A percentile compares a stretch with the other conserved stretches of the same genome.
Conservation (phyloP, 345 rosid genomes). For the Eucalyptus virginea region DNA sequence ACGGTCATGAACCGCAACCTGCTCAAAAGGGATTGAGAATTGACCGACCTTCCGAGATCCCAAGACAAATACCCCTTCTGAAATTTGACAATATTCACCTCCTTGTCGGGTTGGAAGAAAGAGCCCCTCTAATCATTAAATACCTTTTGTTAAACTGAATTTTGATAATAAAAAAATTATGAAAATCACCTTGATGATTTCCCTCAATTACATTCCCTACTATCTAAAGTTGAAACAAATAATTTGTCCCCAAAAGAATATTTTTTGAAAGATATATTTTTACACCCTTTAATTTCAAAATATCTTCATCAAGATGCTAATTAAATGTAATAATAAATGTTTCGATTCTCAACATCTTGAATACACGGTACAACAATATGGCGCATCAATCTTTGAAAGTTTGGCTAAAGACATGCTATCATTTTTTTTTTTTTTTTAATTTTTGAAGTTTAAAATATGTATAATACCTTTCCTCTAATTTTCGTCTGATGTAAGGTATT, state of each 20-base stretch:
- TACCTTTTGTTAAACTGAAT: not conserved
- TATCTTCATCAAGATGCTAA: not conserved
- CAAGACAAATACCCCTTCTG: not conserved
- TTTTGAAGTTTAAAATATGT: not conserved
- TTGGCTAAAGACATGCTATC: not conserved
- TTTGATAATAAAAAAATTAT: not conserved
- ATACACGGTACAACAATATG: rapidly evolving
- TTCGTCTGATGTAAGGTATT: not conserved
- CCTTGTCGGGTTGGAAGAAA: not conserved
- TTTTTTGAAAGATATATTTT: not conserved
- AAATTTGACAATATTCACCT: not conserved
- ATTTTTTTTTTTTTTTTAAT: not conserved
- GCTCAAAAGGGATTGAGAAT: not conserved
- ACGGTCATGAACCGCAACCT: not conserved
- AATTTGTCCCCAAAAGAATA: not conserved
- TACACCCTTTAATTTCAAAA: not conserved
- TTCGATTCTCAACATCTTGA: not conserved
- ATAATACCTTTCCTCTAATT: not conserved
- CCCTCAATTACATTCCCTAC: not conserved
- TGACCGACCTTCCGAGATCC: not conserved
- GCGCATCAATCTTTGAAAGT: not conserved
- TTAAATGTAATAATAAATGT: not conserved
- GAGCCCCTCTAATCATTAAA: not conserved
- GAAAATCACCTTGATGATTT: not conserved
- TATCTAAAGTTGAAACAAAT: not conserved